phyloP scores from a whole-genome alignment of 2,329 filamentous ascomycete genomes.

The Colletotrichum graminicola region DNA sequence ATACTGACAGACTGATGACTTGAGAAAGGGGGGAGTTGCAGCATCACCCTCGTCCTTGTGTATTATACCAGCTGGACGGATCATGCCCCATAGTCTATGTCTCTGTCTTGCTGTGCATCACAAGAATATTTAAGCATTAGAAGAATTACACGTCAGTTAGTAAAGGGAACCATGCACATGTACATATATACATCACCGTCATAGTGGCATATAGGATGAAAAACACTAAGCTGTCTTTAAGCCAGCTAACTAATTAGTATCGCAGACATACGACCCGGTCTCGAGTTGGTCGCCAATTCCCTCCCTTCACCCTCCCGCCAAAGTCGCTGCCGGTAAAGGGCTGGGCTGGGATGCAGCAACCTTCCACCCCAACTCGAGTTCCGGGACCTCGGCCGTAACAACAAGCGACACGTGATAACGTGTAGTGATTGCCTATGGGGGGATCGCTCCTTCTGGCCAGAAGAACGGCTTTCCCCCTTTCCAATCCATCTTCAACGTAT shows the following conservation, averaged over 20 bases:
- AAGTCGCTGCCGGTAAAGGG: not conserved
- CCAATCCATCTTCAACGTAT: not conserved
- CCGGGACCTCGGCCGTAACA: not conserved
- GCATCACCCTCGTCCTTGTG: not conserved
- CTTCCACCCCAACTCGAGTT: not conserved
- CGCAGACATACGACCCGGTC: slow-evolving; percentile 21
- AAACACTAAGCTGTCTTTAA: not conserved
- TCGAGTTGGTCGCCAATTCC: not conserved
- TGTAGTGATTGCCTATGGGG: not conserved
- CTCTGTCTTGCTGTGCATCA: not conserved
- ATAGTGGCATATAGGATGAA: not conserved
- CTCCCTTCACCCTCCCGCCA: not conserved
- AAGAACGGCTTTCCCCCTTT: not conserved
- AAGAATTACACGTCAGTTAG: not conserved
- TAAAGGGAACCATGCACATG: too few species aligned
- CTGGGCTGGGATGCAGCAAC: not conserved
- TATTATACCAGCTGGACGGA: not conserved
- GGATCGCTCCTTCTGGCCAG: not conserved
- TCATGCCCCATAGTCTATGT: not conserved
- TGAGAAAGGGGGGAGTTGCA: too few species aligned
- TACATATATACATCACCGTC: not conserved
- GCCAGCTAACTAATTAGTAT: slow-evolving; percentile 33
- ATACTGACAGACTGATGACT: not conserved
- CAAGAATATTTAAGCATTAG: not conserved
- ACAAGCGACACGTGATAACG: not conserved